phyloP scores from a whole-genome alignment of 441 rosid species.

The Adansonia gregorii region DNA sequence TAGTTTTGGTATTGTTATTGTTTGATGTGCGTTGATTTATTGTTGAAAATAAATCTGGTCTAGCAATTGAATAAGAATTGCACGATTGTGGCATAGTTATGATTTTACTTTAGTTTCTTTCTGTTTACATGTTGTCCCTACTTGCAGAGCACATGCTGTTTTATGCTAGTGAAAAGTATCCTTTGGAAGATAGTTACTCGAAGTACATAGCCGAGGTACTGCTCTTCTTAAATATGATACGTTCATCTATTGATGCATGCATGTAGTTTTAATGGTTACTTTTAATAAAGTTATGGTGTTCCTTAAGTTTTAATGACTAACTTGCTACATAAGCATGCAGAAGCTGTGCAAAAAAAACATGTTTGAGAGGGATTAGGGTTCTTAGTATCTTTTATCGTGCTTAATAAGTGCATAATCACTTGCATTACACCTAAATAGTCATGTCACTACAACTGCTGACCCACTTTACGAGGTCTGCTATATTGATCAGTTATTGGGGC shows the following conservation, averaged over 20 bases:
- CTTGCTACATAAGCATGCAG: not conserved
- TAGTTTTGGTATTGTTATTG: not conserved
- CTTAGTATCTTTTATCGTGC: not conserved
- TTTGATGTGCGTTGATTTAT: not conserved
- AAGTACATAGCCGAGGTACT: slow-evolving; percentile 12
- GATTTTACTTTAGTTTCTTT: slow-evolving; percentile 5
- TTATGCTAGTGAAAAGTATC: slow-evolving; percentile 89
- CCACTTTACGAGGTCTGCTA: not conserved
- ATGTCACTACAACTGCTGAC: slow-evolving; percentile 1
- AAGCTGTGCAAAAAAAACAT: not conserved
- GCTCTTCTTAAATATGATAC: not conserved
- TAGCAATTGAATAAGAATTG: not conserved
- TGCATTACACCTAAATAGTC: not conserved
- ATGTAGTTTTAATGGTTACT: not conserved
- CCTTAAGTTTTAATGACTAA: not conserved
- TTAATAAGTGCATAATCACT: not conserved
- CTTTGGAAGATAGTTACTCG: slow-evolving; percentile 83
- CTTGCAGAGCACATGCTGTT: slow-evolving; percentile 92
- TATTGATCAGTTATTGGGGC: not conserved
- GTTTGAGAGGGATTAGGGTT: slow-evolving; percentile 2
- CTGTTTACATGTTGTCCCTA: not conserved
- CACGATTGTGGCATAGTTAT: not conserved
- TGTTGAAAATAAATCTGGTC: not conserved
- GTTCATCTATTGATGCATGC: not conserved
- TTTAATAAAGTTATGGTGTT: not conserved